Percentiles rank a stretch among this genome's conserved stretches.
Evolutionary conservation across 2,329 filamentous ascomycete species (phyloP).

Genomic region (Fusarium denticulatum): DNA sequence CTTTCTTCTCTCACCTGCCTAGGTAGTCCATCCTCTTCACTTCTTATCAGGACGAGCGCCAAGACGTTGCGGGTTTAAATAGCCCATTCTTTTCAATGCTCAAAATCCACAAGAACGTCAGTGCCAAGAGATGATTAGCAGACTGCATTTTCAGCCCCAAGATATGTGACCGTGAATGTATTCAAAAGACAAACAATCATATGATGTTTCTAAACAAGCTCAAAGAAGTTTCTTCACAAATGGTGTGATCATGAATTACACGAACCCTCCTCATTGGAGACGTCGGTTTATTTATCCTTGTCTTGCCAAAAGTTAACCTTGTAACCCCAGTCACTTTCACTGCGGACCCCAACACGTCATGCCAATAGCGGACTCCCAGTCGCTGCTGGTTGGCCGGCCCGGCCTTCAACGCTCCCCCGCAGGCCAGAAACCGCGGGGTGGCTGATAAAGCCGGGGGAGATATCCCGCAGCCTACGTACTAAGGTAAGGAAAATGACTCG

Average conservation of each 20-base stretch:
- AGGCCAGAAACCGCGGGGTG: conserved; percentile 37
- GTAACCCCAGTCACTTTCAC: neutral
- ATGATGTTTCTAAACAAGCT: neutral
- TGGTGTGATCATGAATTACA: neutral
- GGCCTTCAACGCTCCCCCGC: conserved; percentile 20
- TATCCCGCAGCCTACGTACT: neutral
- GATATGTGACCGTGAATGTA: neutral
- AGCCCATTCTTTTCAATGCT: neutral
- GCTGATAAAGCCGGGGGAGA: conserved; percentile 29
- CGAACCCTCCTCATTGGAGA: neutral
- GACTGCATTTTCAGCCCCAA: neutral
- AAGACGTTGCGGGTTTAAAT: conserved; percentile 6
- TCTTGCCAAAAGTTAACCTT: conserved; percentile 6
- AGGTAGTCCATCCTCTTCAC: neutral
- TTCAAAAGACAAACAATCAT: neutral
- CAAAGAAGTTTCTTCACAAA: neutral
- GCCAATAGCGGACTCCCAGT: conserved; percentile 8
- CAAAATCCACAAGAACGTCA: conserved; percentile 8
- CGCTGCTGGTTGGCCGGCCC: conserved; percentile 20
- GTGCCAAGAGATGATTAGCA: neutral
- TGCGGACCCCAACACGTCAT: conserved; percentile 25
- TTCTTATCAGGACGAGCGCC: neutral
- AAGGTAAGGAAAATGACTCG: neutral
- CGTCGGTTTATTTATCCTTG: neutral
- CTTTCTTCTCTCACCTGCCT: neutral